Evolutionary conservation across 2,329 filamentous ascomycete genomes (phyloP).

Genomic region (Bretziella fagacearum): DNA sequence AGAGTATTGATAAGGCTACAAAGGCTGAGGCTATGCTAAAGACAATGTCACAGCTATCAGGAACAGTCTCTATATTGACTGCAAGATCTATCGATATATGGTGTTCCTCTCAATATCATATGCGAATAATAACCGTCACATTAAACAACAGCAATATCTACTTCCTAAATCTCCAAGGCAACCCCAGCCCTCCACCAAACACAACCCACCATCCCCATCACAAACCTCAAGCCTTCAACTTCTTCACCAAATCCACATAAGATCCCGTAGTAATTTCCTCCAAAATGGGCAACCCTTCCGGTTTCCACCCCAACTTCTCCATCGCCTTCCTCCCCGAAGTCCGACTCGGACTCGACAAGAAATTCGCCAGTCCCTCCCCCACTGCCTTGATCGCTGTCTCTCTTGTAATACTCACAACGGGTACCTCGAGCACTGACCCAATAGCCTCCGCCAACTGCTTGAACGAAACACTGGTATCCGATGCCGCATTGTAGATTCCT

Average conservation of each 20-base stretch:
- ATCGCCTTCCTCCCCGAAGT: slow-evolving; percentile 24
- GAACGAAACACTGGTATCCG: slow-evolving; percentile 21
- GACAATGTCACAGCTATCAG: no score
- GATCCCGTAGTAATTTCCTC: slow-evolving; percentile 21
- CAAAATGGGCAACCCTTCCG: slow-evolving; percentile 21
- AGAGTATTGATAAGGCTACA: no score
- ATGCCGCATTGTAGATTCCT: slow-evolving; percentile 23
- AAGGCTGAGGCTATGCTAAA: no score
- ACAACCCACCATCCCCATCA: no score
- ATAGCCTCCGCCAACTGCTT: slow-evolving; percentile 20
- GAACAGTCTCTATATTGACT: no score
- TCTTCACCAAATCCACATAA: slow-evolving; percentile 16
- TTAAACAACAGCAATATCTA: no score
- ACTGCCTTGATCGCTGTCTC: slow-evolving; percentile 19
- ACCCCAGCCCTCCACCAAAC: no score
- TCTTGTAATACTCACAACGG: slow-evolving; percentile 16
- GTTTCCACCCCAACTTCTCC: slow-evolving; percentile 25
- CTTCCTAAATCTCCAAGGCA: no score
- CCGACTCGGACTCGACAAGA: slow-evolving; percentile 22
- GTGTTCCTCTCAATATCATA: no score
- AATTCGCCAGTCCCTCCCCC: slow-evolving; percentile 21
- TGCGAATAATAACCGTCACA: no score
- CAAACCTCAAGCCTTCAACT: slow-evolving; percentile 12
- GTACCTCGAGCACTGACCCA: slow-evolving; percentile 17
- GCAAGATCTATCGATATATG: no score